phyloP scores from a whole-genome alignment of 1,284 basidiomycete species.

The Boletus nobilissimus region DNA sequence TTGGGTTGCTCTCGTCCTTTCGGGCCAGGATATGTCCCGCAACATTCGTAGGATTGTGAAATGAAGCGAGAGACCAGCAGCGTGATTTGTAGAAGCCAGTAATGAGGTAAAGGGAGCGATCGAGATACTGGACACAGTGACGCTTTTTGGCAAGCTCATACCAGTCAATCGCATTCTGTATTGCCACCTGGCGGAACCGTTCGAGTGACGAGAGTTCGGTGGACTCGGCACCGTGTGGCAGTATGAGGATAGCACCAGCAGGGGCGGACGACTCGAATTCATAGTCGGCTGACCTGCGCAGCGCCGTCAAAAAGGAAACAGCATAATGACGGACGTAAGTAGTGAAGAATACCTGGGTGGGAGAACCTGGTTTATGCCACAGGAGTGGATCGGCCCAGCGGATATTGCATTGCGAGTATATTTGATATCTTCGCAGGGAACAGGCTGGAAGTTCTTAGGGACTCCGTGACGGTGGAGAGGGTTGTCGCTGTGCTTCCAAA shows the following conservation, averaged over 20 bases:
- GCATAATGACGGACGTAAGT: background rate
- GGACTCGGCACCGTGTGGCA: background rate
- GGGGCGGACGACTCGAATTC: background rate
- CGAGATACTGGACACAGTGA: background rate
- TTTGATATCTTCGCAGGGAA: background rate
- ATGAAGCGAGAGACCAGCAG: conserved; percentile 3
- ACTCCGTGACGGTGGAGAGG: background rate
- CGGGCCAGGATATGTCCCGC: background rate
- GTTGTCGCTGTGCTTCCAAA: background rate
- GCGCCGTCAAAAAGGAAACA: background rate
- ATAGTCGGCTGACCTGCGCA: background rate
- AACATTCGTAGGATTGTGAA: background rate
- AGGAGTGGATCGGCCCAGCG: background rate
- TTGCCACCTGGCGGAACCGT: background rate
- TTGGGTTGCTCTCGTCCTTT: background rate
- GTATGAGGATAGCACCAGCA: background rate
- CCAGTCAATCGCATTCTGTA: background rate
- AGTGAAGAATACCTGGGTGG: background rate
- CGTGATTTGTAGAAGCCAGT: background rate
- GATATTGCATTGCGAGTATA: background rate
- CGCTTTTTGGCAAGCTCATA: background rate
- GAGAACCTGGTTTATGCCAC: background rate
- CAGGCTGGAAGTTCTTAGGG: background rate
- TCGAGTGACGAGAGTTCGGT: background rate
- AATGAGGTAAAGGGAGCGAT: background rate